Conservation (phyloP, 768 basidiomycete species). For the Suillus sp. region DNA sequence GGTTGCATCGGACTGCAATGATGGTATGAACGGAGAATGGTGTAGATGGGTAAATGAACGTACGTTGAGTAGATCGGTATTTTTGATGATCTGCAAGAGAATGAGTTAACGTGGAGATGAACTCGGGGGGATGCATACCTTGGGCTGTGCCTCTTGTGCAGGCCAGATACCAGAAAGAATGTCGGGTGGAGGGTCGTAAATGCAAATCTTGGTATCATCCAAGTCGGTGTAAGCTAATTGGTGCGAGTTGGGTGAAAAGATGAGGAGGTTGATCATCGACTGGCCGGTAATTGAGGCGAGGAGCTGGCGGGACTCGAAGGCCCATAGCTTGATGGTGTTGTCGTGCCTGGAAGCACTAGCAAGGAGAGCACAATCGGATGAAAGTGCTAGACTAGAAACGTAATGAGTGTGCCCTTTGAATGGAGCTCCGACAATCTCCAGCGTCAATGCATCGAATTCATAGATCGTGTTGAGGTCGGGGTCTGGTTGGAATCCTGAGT, state of each 20-base stretch:
- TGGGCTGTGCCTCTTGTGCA: background rate
- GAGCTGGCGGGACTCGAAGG: slow-evolving; percentile 4
- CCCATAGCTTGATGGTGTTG: background rate
- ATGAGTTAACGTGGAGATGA: background rate
- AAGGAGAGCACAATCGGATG: background rate
- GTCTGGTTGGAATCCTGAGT: too few relatives aligned
- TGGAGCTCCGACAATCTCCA: background rate
- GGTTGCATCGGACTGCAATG: background rate
- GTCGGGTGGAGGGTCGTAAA: background rate
- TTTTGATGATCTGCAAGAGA: background rate
- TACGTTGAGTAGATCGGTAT: background rate
- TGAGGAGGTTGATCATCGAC: accelerated
- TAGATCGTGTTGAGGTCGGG: background rate
- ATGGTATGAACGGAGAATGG: background rate
- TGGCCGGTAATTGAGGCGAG: background rate
- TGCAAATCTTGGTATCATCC: background rate
- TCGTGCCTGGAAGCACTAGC: background rate
- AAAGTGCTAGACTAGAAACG: background rate
- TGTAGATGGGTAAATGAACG: too few relatives aligned
- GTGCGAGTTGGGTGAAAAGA: background rate
- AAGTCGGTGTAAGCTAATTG: background rate
- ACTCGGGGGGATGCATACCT: background rate
- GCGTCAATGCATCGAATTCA: background rate
- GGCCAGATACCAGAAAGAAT: background rate
- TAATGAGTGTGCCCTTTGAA: background rate